These are phyloP conservation scores for Hemerocallis citrina DNA, from an alignment of 106 monocot species.

Conservation along the genomic window DNA sequence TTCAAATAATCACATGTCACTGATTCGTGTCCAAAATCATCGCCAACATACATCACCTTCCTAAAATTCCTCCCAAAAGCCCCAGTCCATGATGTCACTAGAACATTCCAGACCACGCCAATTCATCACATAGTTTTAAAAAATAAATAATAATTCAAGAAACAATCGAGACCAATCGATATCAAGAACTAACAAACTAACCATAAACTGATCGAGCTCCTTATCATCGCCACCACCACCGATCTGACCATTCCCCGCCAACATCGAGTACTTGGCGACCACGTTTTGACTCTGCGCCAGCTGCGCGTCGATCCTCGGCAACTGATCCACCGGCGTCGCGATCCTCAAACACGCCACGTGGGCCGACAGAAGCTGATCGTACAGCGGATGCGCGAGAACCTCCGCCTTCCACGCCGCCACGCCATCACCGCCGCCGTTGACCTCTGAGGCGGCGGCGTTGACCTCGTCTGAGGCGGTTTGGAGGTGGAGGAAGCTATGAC, in stretches of 20 bases:
- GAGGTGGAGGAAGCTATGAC: constrained; percentile 46
- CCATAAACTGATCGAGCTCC: constrained; percentile 83
- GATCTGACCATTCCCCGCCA: constrained; percentile 4
- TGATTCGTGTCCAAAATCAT: too few relatives aligned
- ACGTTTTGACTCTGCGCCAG: constrained; percentile 58
- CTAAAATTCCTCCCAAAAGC: too few relatives aligned
- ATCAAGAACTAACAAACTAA: too few relatives aligned
- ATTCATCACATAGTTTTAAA: too few relatives aligned
- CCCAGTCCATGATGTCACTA: too few relatives aligned
- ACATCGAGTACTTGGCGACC: constrained; percentile 49
- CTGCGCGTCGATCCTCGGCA: constrained; percentile 76
- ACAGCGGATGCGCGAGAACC: constrained; percentile 59
- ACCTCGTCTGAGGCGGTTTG: constrained; percentile 27
- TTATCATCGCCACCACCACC: constrained; percentile 23
- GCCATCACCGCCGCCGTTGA: constrained; percentile 5
- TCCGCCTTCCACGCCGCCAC: constrained; percentile 49
- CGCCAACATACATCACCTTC: too few relatives aligned
- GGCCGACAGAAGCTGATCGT: constrained; percentile 70
- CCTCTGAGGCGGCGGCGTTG: background rate
- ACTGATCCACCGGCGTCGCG: constrained; percentile 78
- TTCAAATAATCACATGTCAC: too few relatives aligned
- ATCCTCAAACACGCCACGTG: constrained; percentile 68
- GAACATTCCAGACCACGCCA: too few relatives aligned
- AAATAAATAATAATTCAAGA: too few relatives aligned
- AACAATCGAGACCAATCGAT: too few relatives aligned